Conservation (phyloP, 306 rosid genomes). For the Ormosia emarginata region DNA sequence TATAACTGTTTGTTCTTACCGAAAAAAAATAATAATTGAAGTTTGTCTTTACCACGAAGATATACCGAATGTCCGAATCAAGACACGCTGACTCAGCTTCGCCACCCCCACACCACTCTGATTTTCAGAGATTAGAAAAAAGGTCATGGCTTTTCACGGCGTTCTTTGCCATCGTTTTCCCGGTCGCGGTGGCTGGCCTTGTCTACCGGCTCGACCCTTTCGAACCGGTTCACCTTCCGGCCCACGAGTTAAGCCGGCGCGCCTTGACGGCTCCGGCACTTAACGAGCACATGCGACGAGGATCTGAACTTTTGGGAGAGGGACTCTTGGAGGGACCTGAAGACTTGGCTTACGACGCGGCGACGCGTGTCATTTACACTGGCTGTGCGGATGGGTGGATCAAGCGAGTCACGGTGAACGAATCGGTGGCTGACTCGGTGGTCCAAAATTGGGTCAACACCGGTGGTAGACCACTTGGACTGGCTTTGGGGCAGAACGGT, state of each 20-base stretch:
- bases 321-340: constrained; percentile 44
- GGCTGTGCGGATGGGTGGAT: constrained; percentile 79
- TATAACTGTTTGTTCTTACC: no score
- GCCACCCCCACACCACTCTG: not conserved
- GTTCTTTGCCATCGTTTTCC: not conserved
- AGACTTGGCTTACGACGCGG: constrained; percentile 47
- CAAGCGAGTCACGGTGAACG: constrained; percentile 48
- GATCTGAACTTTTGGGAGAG: constrained; percentile 34
- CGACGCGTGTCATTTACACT: constrained; percentile 48
- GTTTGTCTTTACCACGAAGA: no score
- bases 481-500: constrained; percentile 29
- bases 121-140: not conserved
- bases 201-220: constrained; percentile 41
- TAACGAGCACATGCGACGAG: constrained; percentile 31
- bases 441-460: constrained; percentile 65
- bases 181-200: constrained; percentile 14
- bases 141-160: not conserved
- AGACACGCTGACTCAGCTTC: not conserved
- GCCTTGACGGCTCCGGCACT: constrained; percentile 9
- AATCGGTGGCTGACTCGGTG: constrained; percentile 36
- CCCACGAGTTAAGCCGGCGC: constrained; percentile 18
- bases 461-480: constrained; percentile 80
- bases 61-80: not conserved
- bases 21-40: no score
- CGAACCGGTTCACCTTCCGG: constrained; percentile 42